phyloP scores from a whole-genome alignment of 2,329 filamentous ascomycete genomes.

The Ampelomyces quisqualis region DNA sequence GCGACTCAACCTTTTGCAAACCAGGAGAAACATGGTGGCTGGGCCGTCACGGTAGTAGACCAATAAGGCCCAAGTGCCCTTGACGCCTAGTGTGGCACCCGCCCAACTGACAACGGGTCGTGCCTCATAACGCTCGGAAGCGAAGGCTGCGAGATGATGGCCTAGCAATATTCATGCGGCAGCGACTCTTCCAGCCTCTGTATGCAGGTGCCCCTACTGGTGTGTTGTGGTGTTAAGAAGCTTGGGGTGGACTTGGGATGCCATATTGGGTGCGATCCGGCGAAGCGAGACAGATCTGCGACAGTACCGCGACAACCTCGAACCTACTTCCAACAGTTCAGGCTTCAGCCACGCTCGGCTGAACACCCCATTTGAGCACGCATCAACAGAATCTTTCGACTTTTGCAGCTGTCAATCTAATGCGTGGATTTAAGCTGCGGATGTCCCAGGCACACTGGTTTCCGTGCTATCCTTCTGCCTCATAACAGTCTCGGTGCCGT shows the following conservation, averaged over 20 bases:
- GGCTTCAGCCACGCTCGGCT: conserved; percentile 31
- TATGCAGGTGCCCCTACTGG: conserved; percentile 26
- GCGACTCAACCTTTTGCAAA: conserved; percentile 9
- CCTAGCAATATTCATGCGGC: conserved; percentile 32
- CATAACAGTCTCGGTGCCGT: conserved; percentile 37
- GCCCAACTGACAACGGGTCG: conserved; percentile 26
- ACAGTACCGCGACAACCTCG: conserved; percentile 38
- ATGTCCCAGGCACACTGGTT: conserved; percentile 32
- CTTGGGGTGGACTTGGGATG: conserved; percentile 28
- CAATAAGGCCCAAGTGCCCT: conserved; percentile 21
- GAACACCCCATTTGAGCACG: conserved; percentile 14
- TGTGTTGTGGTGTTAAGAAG: conserved; percentile 12
- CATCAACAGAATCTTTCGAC: conserved; percentile 34
- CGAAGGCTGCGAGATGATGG: conserved; percentile 31
- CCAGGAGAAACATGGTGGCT: conserved; percentile 13
- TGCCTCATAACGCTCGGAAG: conserved; percentile 35
- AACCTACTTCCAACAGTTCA: conserved; percentile 37
- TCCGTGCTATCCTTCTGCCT: conserved; percentile 30
- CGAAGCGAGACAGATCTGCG: conserved; percentile 43
- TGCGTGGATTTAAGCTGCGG: conserved; percentile 43
- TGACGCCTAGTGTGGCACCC: conserved; percentile 15
- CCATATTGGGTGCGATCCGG: conserved; percentile 24
- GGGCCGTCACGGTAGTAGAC: conserved; percentile 10
- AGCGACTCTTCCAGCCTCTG: conserved; percentile 23
- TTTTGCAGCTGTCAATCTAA: conserved; percentile 41